Percentiles rank a stretch among this genome's conserved stretches.
phyloP scores from a whole-genome alignment of 169 alveolate species.

The Pseudocohnilembus persalinus region DNA sequence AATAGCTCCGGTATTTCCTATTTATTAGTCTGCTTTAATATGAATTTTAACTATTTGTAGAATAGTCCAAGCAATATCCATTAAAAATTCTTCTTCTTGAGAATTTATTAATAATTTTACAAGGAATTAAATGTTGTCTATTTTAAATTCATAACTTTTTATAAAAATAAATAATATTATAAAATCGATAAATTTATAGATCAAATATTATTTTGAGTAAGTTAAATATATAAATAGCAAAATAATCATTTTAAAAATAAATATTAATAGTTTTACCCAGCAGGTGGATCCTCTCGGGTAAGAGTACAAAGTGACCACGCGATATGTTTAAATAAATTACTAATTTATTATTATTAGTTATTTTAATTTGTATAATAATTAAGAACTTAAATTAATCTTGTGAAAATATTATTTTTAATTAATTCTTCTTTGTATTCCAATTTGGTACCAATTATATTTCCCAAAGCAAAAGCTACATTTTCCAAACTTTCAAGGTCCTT shows the following conservation, averaged over 20 bases:
- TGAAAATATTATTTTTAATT: too few species aligned
- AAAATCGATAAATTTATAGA: too few species aligned
- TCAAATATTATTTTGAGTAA: too few species aligned
- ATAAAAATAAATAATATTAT: too few species aligned
- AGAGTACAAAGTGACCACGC: not conserved
- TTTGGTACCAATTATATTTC: not conserved
- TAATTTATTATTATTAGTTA: too few species aligned
- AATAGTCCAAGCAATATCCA: not conserved
- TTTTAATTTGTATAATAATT: too few species aligned
- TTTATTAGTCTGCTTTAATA: not conserved
- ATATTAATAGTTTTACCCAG: not conserved
- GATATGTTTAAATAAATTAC: too few species aligned
- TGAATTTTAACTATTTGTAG: not conserved
- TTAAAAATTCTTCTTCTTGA: not conserved
- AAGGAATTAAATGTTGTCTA: too few species aligned
- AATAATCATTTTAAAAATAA: too few species aligned
- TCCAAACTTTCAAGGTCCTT: not conserved
- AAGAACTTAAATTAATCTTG: not conserved
- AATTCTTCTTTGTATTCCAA: not conserved
- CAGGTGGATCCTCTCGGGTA: not conserved
- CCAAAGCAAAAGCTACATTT: not conserved
- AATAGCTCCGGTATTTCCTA: not conserved
- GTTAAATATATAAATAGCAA: too few species aligned
- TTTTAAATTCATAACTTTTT: too few species aligned
- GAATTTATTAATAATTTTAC: too few species aligned